Evolutionary conservation across 2,329 filamentous ascomycete genomes (phyloP), one percentile per base, ranked within the genome.

Genomic region (Colletotrichum somersetense): DNA sequence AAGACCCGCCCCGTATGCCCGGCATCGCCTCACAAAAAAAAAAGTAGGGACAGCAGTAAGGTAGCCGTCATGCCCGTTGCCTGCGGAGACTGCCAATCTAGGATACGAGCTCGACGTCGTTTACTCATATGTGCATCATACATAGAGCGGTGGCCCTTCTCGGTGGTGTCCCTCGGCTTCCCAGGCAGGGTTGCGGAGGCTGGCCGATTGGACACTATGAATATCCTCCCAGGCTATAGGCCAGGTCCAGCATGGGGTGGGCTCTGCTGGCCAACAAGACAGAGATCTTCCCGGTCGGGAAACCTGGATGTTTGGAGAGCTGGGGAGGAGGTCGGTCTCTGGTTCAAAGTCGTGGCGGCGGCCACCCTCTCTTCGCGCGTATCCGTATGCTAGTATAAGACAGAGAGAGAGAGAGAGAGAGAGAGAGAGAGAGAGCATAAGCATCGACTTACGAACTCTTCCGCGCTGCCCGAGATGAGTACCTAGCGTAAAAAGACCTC

Each of bases 201-300:
- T 72, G 70, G 70, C 70, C 70, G 70, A 69, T 69, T 72, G 66
- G 70, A 35, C n/a, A 40, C 70, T 72, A 72, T 69, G 70, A 69
- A 72, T 72, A 69, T 69, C 59, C 62, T 55, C 44, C 57, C 58
- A 53, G 35, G 52, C 40, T 38, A 64, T 55, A 46, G 55, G 23
- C 70, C 66, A 55, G 53, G 62, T 53, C 62, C 66, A 50, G 30
- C 69, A 44, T 52, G 55, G 56, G 14, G 63, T 72, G 66, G 59
- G 44, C 59, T 59, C 59, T 59, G 70, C 59, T 59, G 70, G 66
- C 69, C 59, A 69, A 56, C 66, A 59, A 58, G 44, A 66, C 66
- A 69, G 70, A 72, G 70, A 72, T 72, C 59, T 69, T 69, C 66
- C 50, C 62, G 62, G 62, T 55, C 35, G 50, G 26, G 62, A 64